Evolutionary conservation across 805 yeast species (phyloP).

Genomic region (Candida stauntonica): DNA sequence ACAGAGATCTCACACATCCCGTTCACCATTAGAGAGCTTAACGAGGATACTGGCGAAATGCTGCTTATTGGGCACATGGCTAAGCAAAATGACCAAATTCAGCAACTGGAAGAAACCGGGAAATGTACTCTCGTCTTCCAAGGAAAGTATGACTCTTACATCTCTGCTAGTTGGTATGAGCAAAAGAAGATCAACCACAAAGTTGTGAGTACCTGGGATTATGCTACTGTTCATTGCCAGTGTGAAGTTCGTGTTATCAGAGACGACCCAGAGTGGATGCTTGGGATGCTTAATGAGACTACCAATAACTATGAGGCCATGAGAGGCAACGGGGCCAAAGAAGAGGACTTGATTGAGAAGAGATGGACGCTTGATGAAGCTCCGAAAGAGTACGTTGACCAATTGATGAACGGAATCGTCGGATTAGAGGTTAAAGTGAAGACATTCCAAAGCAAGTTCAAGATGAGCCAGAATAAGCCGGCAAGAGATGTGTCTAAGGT

Average conservation of each 20-base stretch:
- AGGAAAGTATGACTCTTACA: constrained; percentile 42
- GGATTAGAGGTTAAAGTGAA: constrained; percentile 52
- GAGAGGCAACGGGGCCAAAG: constrained; percentile 24
- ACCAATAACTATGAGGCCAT: constrained; percentile 44
- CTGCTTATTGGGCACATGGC: constrained; percentile 53
- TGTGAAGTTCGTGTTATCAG: constrained; percentile 44
- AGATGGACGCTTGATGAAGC: constrained; percentile 59
- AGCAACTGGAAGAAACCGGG: constrained; percentile 31
- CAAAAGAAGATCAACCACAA: constrained; percentile 52
- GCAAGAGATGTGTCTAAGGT: constrained; percentile 48
- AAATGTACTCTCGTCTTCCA: constrained; percentile 49
- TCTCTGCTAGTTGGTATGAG: constrained; percentile 57
- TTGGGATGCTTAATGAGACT: constrained; percentile 39
- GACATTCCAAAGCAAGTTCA: constrained; percentile 47
- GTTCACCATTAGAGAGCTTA: constrained; percentile 37
- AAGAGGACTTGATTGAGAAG: constrained; percentile 19
- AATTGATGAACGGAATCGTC: constrained; percentile 44
- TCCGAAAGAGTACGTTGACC: constrained; percentile 41
- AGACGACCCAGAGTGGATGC: constrained; percentile 44
- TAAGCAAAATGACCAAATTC: constrained; percentile 45
- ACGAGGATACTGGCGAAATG: constrained; percentile 31
- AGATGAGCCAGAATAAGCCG: constrained; percentile 49
- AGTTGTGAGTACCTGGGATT: constrained; percentile 70
- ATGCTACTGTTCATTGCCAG: constrained; percentile 49
- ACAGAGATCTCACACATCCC: constrained; percentile 56